Percentiles rank a stretch among this genome's conserved stretches.
These are phyloP conservation scores for Mycena indigotica DNA, from an alignment of 768 basidiomycete species.

Conservation along the genomic window DNA sequence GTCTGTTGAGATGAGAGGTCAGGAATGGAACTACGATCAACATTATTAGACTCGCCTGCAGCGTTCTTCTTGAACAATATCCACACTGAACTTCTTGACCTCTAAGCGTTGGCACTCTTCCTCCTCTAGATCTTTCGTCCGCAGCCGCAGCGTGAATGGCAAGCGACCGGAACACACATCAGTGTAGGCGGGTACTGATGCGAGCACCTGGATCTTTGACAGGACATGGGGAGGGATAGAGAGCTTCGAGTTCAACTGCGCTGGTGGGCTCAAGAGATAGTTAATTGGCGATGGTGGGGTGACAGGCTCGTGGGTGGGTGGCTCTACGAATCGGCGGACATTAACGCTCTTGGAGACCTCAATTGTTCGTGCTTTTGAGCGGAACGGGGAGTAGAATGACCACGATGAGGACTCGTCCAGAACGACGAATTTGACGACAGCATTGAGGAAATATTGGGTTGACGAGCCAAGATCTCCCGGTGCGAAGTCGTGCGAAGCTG, in stretches of 20 bases:
- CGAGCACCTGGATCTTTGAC: conserved; percentile 64
- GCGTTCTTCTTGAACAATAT: conserved; percentile 65
- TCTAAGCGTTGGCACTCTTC: conserved; percentile 57
- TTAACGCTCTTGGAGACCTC: conserved; percentile 46
- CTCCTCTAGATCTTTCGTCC: conserved; percentile 52
- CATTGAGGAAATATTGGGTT: conserved; percentile 66
- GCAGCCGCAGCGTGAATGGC: conserved; percentile 61
- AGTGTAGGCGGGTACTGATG: conserved; percentile 59
- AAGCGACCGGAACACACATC: conserved; percentile 49
- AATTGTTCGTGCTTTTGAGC: conserved; percentile 43
- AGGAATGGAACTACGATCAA: neutral
- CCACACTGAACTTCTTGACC: conserved; percentile 55
- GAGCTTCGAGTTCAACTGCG: conserved; percentile 17
- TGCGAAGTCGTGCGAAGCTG: conserved; percentile 56
- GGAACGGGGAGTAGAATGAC: conserved; percentile 60
- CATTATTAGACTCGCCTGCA: conserved; percentile 52
- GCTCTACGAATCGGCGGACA: conserved; percentile 56
- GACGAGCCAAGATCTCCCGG: conserved; percentile 49
- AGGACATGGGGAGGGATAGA: conserved; percentile 56
- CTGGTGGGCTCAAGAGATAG: conserved; percentile 47
- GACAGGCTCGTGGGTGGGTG: conserved; percentile 35
- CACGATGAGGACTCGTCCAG: conserved; percentile 47
- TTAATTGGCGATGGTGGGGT: conserved; percentile 37
- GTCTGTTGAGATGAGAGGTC: conserved; percentile 7
- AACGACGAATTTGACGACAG: conserved; percentile 60